Evolutionary conservation across 108 stramenopile species (phyloP).

Genomic region (Pseudonitzschia multistriata): DNA sequence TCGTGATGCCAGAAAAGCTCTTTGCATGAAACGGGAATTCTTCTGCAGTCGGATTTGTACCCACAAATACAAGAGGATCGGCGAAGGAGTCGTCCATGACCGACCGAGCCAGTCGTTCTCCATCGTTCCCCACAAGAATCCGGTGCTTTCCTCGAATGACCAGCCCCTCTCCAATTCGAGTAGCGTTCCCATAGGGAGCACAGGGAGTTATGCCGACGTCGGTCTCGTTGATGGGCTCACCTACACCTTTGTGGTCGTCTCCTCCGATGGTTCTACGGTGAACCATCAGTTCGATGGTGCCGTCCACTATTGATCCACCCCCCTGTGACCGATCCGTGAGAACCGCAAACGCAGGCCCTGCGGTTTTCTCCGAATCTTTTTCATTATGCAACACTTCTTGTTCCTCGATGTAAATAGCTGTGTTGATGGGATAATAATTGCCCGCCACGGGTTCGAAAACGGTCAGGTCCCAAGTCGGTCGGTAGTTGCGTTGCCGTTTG

Average conservation of each 20-base stretch:
- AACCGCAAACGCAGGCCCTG: conserved; percentile 48
- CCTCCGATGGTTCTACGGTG: conserved; percentile 77
- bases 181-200: conserved; percentile 82
- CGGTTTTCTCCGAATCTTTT: background rate
- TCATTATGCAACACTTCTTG: background rate
- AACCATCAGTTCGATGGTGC: conserved; percentile 91
- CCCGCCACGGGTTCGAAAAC: conserved; percentile 90
- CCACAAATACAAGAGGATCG: conserved; percentile 68
- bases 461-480: conserved; percentile 63
- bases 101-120: conserved; percentile 57
- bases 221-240: conserved; percentile 85
- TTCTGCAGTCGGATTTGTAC: conserved; percentile 14
- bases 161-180: conserved; percentile 76
- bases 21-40: conserved; percentile 13
- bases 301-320: conserved; percentile 79
- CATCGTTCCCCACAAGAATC: conserved; percentile 53
- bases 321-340: conserved; percentile 90
- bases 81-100: conserved; percentile 80
- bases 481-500: conserved; percentile 64
- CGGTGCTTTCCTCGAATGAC: conserved; percentile 86
- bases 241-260: conserved; percentile 76
- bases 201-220: conserved; percentile 69
- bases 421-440: conserved; percentile 95
- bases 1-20: conserved; percentile 31
- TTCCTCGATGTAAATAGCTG: conserved; percentile 89